These are phyloP conservation scores for Picea abies DNA, from an alignment of 83 land plant genomes.

Conservation along the genomic window DNA sequence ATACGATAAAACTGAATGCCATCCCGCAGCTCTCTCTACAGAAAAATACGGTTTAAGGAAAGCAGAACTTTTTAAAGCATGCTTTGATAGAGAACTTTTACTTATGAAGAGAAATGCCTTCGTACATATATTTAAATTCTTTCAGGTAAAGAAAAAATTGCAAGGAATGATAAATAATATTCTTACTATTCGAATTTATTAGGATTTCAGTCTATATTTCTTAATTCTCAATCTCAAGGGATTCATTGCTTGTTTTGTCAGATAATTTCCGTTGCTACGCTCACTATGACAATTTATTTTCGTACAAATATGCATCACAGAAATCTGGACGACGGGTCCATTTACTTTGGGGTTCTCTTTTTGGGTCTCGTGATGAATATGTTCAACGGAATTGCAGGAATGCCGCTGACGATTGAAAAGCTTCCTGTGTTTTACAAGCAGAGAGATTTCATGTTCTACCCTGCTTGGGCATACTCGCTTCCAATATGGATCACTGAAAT, in stretches of 20 bases:
- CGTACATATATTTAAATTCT: slow-evolving; percentile 47
- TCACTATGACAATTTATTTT: slow-evolving; percentile 21
- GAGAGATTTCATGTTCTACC: slow-evolving; percentile 28
- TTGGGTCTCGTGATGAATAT: not conserved
- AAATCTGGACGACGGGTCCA: not conserved
- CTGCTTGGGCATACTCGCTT: slow-evolving; percentile 32
- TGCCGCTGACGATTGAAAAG: too few species aligned
- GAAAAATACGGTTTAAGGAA: slow-evolving; percentile 41
- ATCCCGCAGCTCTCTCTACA: slow-evolving; percentile 47
- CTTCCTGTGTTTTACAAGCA: slow-evolving; percentile 20
- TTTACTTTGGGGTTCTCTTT: not conserved
- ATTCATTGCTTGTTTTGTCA: too few species aligned
- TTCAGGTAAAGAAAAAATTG: too few species aligned
- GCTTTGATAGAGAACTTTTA: slow-evolving; percentile 45
- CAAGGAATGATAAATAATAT: too few species aligned
- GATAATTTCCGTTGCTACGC: too few species aligned
- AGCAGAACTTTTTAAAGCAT: slow-evolving; percentile 45
- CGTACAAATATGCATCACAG: slow-evolving; percentile 40
- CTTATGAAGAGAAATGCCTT: slow-evolving; percentile 55
- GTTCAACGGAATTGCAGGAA: slow-evolving; percentile 4
- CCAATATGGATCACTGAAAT: slow-evolving; percentile 34
- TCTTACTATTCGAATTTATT: not conserved
- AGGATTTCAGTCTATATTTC: not conserved
- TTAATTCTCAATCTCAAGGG: not conserved
- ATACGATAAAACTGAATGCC: slow-evolving; percentile 39